Base-by-base conservation (phyloP, 495 filamentous ascomycete genomes). In the Letharia lupina region DNA sequence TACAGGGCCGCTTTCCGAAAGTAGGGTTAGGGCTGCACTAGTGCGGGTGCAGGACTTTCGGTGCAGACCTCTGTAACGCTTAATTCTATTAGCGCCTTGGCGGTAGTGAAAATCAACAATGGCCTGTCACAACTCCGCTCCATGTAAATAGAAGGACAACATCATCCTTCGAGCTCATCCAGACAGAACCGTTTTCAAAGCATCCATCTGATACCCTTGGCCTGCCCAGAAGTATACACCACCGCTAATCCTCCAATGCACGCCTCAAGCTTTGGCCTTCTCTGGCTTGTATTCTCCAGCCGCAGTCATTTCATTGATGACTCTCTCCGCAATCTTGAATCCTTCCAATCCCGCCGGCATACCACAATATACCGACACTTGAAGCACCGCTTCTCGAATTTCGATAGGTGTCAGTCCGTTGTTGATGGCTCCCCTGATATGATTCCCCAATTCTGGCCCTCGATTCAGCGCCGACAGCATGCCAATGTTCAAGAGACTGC, bases 261-360 rank as follows among this genome's bases (percentile, higher is more conserved):
- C 42, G 3, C 16, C 16, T 45, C 15, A 18, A 15, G 16, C 3
- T 18, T n/a, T 12, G 3, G 6, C n/a, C 47, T 48, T 48, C 41
- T 63, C 42, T 12, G 44, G 45, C 35, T 48, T 42, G 28, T 54
- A 48, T 13, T 63, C 64, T 23, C 64, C 64, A 37, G 40, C 39
- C 28, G 41, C 42, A 20, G 23, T 54, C 57, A 66, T 66, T 75
- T 62, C 60, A 35, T 15, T 48, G 13, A 48, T 23, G 8, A 62
- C 74, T 61, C 68, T 75, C 70, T 78, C 74, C 5, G 77, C 76
- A 13, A 72, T 68, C 63, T 75, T 77, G 68, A 78, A 80, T 3
- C 70, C 83, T 62, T 86, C 81, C 54, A 84, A 74, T n/a, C 82
- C 82, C 13, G 82, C 82, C 13, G 84, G 84, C 28, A 83, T 73